phyloP scores from a whole-genome alignment of 805 yeast species.

The Suhomyces canberraensis region DNA sequence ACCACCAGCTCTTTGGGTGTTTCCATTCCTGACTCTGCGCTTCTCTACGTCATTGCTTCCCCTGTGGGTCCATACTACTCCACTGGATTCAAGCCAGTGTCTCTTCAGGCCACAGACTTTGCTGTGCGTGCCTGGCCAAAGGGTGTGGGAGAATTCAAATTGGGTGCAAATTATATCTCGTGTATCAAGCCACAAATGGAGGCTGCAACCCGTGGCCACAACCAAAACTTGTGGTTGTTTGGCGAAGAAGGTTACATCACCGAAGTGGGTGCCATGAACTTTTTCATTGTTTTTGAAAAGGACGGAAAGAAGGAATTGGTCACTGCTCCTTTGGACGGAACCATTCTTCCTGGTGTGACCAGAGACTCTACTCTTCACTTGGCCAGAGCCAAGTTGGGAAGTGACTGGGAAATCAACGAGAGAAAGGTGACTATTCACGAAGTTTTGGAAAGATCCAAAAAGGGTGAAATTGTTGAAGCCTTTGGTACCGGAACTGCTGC shows the following conservation, averaged over 20 bases:
- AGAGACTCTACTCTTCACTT: conserved; percentile 84
- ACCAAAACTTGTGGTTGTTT: conserved; percentile 94
- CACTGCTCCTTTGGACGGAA: conserved; percentile 96
- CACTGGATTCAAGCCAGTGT: conserved; percentile 95
- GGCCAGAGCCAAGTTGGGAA: conserved; percentile 70
- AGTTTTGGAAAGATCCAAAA: conserved; percentile 68
- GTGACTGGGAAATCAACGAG: conserved; percentile 77
- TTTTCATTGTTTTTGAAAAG: conserved; percentile 72
- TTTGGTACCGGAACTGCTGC: conserved; percentile 99
- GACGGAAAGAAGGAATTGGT: conserved; percentile 87
- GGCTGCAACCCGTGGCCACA: conserved; percentile 88
- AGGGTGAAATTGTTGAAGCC: conserved; percentile 87
- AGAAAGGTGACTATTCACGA: conserved; percentile 80
- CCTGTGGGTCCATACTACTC: conserved; percentile 44
- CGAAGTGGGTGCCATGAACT: conserved; percentile 98
- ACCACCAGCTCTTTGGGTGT: conserved; percentile 24
- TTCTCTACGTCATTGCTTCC: conserved; percentile 24
- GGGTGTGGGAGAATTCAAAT: conserved; percentile 92
- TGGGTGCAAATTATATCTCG: conserved; percentile 98
- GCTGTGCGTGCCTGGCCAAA: conserved; percentile 99
- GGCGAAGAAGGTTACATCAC: conserved; percentile 84
- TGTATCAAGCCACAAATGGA: conserved; percentile 85
- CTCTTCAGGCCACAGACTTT: conserved; percentile 89
- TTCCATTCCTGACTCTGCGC: conserved; percentile 21
- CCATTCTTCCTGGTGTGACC: conserved; percentile 94